Base-by-base conservation (phyloP, 371 early-diverging fungal species). In the Mortierella sp. region DNA sequence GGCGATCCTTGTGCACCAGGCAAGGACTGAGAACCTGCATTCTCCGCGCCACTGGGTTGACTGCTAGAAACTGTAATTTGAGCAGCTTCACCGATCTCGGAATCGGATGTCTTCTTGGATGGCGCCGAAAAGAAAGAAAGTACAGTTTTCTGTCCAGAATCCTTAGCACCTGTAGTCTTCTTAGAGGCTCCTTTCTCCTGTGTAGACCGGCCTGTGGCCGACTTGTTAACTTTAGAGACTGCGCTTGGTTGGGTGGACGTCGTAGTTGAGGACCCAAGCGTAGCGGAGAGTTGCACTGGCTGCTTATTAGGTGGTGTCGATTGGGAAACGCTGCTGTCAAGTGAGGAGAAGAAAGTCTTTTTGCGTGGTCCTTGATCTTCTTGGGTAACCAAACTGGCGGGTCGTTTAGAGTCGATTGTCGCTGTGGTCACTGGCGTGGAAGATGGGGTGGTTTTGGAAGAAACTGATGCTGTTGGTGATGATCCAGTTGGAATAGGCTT, bases 101-200 rank as follows among this genome's bases (percentile, higher is more conserved):
- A 3, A 3, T 22, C 22, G 10, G 47, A 22, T 17, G 50, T 2
- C 29, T 66, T 65, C 31, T 47, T 55, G 19, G 55, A 34, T 3
- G 72, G 31, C 10, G 44, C 49, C 1, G 67, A 52, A 25, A 72
- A 66, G 41, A 72, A 72, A 0, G 72, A 72, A 2, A 66, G 59
- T 22, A 72, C 49, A 1, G 55, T 52, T 31, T 58, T 61, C 39
- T 72, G 72, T 14, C 67, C 58, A 21, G 41, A 16, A 0, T 48
- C 13, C 40, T 61, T 72, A 8, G 49, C 14, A 14, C 28, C 21
- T 0, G 22, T 4, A 9, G 60, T 7, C 14, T 54, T 72, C 49
- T 57, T 72, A 8, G 27, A n/a, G 31, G 21, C 48, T 27, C 45
- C 50, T 53, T 57, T 62, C 7, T 55, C 53, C 13, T 13, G 34